These are phyloP conservation scores for Hibiscus mutabilis DNA, from an alignment of 345 rosid species.

Conservation along the genomic window DNA sequence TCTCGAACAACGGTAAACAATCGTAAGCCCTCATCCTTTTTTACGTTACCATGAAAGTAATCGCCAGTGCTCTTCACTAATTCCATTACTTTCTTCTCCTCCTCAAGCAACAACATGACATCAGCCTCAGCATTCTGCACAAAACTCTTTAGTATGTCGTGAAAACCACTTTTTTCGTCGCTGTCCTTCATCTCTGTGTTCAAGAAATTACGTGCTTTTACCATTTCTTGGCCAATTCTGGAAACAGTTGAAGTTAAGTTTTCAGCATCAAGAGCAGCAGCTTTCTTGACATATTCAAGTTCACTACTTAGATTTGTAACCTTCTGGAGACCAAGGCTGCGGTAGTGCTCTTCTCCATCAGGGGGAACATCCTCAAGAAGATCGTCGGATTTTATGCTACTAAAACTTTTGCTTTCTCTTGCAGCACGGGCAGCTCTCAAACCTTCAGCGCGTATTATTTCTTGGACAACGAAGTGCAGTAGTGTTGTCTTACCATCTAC, in stretches of 20 bases:
- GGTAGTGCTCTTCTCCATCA: constrained; percentile 62
- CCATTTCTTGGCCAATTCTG: constrained; percentile 51
- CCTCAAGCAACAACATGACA: constrained; percentile 50
- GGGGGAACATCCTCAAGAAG: constrained; percentile 49
- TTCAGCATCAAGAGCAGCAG: constrained; percentile 79
- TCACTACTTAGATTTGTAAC: constrained; percentile 74
- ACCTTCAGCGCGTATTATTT: constrained; percentile 90
- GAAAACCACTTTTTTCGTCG: constrained; percentile 71
- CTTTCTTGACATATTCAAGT: constrained; percentile 83
- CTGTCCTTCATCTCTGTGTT: constrained; percentile 61
- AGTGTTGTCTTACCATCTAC: constrained; percentile 96
- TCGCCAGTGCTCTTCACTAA: constrained; percentile 89
- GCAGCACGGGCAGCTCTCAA: constrained; percentile 69
- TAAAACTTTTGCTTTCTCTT: constrained; percentile 60
- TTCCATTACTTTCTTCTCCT: constrained; percentile 82
- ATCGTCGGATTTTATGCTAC: constrained; percentile 66
- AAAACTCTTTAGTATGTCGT: constrained; percentile 57
- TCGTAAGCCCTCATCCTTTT: constrained; percentile 83
- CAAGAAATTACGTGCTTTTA: constrained; percentile 55
- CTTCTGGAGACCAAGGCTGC: constrained; percentile 70
- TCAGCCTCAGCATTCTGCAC: constrained; percentile 70
- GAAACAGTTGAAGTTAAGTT: constrained; percentile 63
- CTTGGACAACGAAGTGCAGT: constrained; percentile 91
- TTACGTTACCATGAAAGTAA: constrained; percentile 92
- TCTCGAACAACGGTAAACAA: constrained; percentile 71